Evolutionary conservation across 2,329 filamentous ascomycete genomes (phyloP), one percentile per base, ranked within the genome.

Genomic region (Colletotrichum navitas): DNA sequence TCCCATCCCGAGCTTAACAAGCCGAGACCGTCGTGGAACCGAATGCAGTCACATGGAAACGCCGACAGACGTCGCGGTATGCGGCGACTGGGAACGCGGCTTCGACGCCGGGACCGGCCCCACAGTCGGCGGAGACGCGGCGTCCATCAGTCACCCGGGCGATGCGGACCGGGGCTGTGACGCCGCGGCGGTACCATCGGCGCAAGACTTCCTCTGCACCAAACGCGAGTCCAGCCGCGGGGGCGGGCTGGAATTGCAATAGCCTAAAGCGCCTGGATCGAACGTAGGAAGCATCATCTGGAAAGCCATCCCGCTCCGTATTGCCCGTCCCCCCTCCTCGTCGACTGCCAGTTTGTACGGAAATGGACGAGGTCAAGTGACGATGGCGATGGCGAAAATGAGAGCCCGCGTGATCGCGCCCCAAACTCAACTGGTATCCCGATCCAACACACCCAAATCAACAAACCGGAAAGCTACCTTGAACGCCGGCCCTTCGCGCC

Each of bases 351-450:
- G 34, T 16, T 24, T 16, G 11, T 29, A 12, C 16, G 45, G n/a
- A 41, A 3, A 39, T 8, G 32, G 29, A 47, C 43, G 45, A 63
- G 12, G 26, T 29, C 32, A 18, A 47, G 29, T 29, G 29, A 29
- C 29, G 29, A 29, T 29, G 29, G 29, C 29, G 29, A 29, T 52
- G 45, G 34, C 60, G 21, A 63, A 34, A 34, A 18, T 3, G 24
- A n/a, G 24, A 36, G 24, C 34, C 39, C 60, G 60, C n/a, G 60
- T 63, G 60, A 41, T 32, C 60, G 39, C 34, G 16, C 32, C 58
- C 58, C 29, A 49, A 49, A 61, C 43, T 21, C 58, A 61, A 29
- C 18, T 36, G 43, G 29, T 12, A 49, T 24, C 32, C 45, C 45
- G 16, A 18, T 16, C n/a, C 45, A 47, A 36, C 26, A 6, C 43